phyloP scores from a whole-genome alignment of 345 rosid genomes.

The Eucalyptus grandis region DNA sequence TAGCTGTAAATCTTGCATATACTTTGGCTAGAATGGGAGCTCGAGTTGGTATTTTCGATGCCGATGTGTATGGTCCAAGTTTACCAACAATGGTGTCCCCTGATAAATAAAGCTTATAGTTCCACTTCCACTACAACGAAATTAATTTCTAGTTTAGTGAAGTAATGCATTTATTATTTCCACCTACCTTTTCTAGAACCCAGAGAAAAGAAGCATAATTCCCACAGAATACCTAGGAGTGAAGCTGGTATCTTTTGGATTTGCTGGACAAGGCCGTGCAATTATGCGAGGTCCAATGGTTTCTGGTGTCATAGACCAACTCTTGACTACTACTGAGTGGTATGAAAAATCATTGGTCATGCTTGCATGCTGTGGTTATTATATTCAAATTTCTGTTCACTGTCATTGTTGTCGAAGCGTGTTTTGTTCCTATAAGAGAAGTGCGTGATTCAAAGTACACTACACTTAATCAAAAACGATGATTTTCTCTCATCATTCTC shows the following conservation, averaged over 20 bases:
- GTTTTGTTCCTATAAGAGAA: neutral
- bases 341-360: neutral
- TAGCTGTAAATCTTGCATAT: slow-evolving; percentile 93
- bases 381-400: neutral
- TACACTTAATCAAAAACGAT: neutral
- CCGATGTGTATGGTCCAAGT: slow-evolving; percentile 97
- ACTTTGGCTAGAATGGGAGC: slow-evolving; percentile 97
- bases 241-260: slow-evolving; percentile 93
- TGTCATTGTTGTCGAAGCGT: neutral
- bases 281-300: slow-evolving; percentile 99
- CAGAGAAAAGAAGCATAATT: slow-evolving; percentile 73
- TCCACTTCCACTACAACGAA: neutral
- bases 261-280: slow-evolving; percentile 95
- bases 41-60: slow-evolving; percentile 92
- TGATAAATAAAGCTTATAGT: slow-evolving; percentile 18
- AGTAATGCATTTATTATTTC: neutral
- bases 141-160: neutral
- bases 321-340: slow-evolving; percentile 93
- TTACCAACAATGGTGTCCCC: slow-evolving; percentile 97
- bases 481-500: neutral
- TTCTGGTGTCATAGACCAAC: slow-evolving; percentile 93
- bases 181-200: slow-evolving; percentile 32
- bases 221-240: slow-evolving; percentile 95
- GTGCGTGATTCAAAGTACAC: neutral
- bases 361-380: neutral